A percentile compares a stretch with the other conserved stretches of the same genome.
These are phyloP conservation scores for Leccinum pallidistipes DNA, from an alignment of 1,284 basidiomycete genomes.

Conservation along the genomic window DNA sequence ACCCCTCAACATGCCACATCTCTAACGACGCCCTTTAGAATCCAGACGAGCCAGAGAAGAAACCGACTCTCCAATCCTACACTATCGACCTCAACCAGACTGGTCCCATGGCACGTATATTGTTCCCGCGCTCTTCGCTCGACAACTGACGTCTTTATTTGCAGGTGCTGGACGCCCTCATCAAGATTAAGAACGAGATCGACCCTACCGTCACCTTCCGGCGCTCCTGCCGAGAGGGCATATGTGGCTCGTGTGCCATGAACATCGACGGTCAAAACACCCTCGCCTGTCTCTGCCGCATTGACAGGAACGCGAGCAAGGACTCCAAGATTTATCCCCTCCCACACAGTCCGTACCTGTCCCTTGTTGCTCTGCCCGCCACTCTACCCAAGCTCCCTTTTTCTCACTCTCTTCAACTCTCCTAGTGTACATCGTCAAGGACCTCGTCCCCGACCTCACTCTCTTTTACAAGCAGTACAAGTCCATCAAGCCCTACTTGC, in stretches of 20 bases:
- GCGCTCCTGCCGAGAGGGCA: conserved; percentile 96
- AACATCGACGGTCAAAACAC: conserved; percentile 99
- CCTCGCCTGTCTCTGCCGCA: conserved; percentile 95
- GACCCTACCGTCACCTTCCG: conserved; percentile 97
- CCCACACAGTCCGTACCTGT: conserved; percentile 82
- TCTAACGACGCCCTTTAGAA: conserved; percentile 53
- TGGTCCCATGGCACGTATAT: conserved; percentile 86
- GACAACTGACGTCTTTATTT: neutral
- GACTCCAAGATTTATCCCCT: conserved; percentile 95
- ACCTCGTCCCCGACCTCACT: conserved; percentile 89
- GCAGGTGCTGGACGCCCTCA: conserved; percentile 86
- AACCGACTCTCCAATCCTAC: conserved; percentile 92
- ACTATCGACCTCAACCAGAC: conserved; percentile 92
- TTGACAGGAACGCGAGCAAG: conserved; percentile 74
- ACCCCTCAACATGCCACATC: neutral
- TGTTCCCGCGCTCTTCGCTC: neutral
- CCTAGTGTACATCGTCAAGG: conserved; percentile 98
- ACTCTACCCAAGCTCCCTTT: neutral
- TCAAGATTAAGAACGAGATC: conserved; percentile 99
- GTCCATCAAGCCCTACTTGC: conserved; percentile 93
- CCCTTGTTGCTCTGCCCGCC: neutral
- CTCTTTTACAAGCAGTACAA: conserved; percentile 99
- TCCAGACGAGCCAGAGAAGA: conserved; percentile 92
- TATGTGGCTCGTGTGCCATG: conserved; percentile 99
- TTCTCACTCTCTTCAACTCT: neutral